A percentile compares a stretch with the other conserved stretches of the same genome.
phyloP scores from a whole-genome alignment of 2,329 filamentous ascomycete species.

The Pseudovirgaria hyperparasitica region DNA sequence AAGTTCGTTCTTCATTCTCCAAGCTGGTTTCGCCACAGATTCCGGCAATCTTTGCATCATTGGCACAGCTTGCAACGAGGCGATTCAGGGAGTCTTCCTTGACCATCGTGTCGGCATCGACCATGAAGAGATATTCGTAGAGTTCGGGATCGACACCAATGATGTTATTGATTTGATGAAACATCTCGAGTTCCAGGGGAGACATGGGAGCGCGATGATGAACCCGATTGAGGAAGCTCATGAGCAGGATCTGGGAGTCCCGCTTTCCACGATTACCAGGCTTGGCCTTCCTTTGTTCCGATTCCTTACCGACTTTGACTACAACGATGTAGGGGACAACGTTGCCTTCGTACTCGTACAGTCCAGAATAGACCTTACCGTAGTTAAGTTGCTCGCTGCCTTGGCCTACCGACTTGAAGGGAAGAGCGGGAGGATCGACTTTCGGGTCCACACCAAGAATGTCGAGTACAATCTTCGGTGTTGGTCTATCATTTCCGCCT shows the following conservation, averaged over 20 bases:
- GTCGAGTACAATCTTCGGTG: conserved; percentile 93
- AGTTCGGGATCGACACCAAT: conserved; percentile 96
- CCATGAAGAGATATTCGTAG: conserved; percentile 95
- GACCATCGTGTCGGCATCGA: conserved; percentile 94
- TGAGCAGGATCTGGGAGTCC: conserved; percentile 88
- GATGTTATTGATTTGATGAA: conserved; percentile 98
- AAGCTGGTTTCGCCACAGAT: conserved; percentile 95
- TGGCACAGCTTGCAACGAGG: conserved; percentile 81
- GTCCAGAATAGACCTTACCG: conserved; percentile 93
- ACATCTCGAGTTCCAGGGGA: conserved; percentile 92
- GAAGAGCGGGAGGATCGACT: conserved; percentile 83
- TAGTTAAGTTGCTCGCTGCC: conserved; percentile 93
- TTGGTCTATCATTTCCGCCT: conserved; percentile 89
- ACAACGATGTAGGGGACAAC: conserved; percentile 93
- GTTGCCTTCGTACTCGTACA: conserved; percentile 96
- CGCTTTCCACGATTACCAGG: conserved; percentile 97
- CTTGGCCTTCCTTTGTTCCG: conserved; percentile 80
- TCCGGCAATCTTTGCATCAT: conserved; percentile 91
- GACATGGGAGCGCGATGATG: conserved; percentile 92
- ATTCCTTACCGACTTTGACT: conserved; percentile 95
- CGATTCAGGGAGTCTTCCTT: conserved; percentile 85
- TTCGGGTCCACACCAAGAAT: conserved; percentile 96
- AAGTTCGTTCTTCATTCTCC: conserved; percentile 87
- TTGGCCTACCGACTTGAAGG: conserved; percentile 84
- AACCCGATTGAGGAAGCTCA: conserved; percentile 96